These are phyloP conservation scores for Emergomyces orientalis DNA, from an alignment of 2,329 filamentous ascomycete genomes.

Conservation along the genomic window DNA sequence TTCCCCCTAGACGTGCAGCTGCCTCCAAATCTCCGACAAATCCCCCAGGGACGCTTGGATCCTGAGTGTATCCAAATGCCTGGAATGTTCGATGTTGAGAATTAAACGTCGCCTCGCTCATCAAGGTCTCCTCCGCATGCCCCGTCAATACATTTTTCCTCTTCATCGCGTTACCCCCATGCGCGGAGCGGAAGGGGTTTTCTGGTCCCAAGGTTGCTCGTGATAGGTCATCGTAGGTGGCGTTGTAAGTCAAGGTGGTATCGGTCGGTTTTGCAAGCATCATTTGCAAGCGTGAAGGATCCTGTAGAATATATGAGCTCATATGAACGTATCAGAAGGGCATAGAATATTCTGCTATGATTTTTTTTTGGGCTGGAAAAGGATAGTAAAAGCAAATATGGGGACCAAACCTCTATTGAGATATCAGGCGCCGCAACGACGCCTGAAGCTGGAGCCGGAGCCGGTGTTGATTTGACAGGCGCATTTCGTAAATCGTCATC, in stretches of 20 bases:
- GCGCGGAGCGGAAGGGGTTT: slow-evolving; percentile 64
- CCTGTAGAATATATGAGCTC: slow-evolving; percentile 36
- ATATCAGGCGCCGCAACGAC: slow-evolving; percentile 45
- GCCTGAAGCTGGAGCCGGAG: slow-evolving; percentile 26
- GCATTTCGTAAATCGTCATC: slow-evolving; percentile 36
- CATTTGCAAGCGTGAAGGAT: slow-evolving; percentile 42
- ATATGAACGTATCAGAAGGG: neutral
- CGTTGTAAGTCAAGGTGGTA: slow-evolving; percentile 44
- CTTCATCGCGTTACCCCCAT: slow-evolving; percentile 48
- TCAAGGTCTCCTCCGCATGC: slow-evolving; percentile 73
- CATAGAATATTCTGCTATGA: neutral
- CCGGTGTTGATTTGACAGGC: slow-evolving; percentile 17
- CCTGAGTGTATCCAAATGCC: slow-evolving; percentile 47
- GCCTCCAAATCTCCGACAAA: slow-evolving; percentile 42
- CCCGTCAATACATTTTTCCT: slow-evolving; percentile 79
- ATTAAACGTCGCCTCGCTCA: slow-evolving; percentile 86
- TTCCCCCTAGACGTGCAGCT: slow-evolving; percentile 38
- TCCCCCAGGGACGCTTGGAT: slow-evolving; percentile 36
- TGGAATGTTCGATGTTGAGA: slow-evolving; percentile 78
- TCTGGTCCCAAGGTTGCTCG: slow-evolving; percentile 57
- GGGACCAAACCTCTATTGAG: slow-evolving; percentile 48
- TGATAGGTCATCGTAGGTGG: slow-evolving; percentile 61
- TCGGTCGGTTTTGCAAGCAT: slow-evolving; percentile 45
- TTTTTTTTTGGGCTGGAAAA: neutral
- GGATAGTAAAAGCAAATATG: slow-evolving; percentile 12